Base-by-base conservation (phyloP, 2,329 filamentous ascomycete species). In the Biscogniauxia mediterranea region DNA sequence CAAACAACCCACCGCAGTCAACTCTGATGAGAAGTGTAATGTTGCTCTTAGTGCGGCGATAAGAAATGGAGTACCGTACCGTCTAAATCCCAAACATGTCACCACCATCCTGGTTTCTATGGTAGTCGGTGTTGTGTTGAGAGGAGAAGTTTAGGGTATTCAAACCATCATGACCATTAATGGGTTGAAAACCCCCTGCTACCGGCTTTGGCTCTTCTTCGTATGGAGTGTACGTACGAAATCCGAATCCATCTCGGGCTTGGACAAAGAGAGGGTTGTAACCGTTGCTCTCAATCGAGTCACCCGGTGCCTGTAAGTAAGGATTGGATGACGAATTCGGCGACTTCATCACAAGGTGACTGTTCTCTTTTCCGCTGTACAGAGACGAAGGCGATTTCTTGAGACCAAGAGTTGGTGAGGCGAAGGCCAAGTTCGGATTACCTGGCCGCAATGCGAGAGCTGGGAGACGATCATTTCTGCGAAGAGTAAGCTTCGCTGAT, bases 401-500 rank as follows among this genome's bases (percentile, higher is more conserved):
- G 23, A 70, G 58, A 21, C 61, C 59, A n/a, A 67, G 61, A 8
- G 64, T 70, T 2, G 74, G 66, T 20, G 73, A 72, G 9, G 65
- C 62, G 54, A 73, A 71, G 25, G 68, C 68, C 32, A 78, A 64
- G 60, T 76, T 79, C 17, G 78, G 73, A 55, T 78, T 76, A 9
- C 77, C 72, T 38, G 71, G 69, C 61, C 71, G 67, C 21, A 77
- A 66, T 50, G 75, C 75, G 19, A 80, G 70, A 4, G 73, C 69
- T 20, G 76, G 76, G 38, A 79, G 66, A 19, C 68, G 71, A 20
- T 76, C 70, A 71, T 74, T 61, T 70, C 65, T 66, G 73, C 71
- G 60, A 74, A 76, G 60, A 57, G 60, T 66, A 61, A 64, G 64
- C 65, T 57, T 61, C 53, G 60, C 55, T 50, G 20, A 46, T 56